Percentiles rank a stretch among this genome's conserved stretches.
Conservation (phyloP, 306 rosid species). For the Begonia peltatifolia region DNA sequence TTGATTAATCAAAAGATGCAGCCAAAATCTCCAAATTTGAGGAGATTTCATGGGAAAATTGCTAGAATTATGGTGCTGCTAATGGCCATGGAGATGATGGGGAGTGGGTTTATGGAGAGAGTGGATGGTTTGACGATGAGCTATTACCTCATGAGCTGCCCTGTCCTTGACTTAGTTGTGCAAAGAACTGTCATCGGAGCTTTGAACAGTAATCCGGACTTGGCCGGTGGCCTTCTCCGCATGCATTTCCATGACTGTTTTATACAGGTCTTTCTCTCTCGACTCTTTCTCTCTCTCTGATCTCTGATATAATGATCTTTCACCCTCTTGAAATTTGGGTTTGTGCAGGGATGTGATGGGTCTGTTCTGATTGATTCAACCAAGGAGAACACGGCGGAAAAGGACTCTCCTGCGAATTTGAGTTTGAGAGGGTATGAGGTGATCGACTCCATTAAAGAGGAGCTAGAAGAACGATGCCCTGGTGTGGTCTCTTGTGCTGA, state of each 20-base stretch:
- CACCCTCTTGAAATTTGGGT: not conserved
- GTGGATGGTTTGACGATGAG: conserved; percentile 37
- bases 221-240: conserved; percentile 59
- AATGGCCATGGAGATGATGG: not conserved
- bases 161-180: conserved; percentile 33
- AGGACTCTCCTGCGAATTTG: conserved; percentile 83
- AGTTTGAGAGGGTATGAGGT: conserved; percentile 72
- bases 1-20: too few relatives aligned
- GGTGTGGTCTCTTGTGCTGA: conserved; percentile 94
- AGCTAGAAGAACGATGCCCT: conserved; percentile 57
- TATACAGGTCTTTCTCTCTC: conserved; percentile 29
- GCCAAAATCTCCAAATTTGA: too few relatives aligned
- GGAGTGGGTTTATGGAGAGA: not conserved
- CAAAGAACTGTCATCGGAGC: conserved; percentile 33
- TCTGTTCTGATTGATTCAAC: conserved; percentile 74
- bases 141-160: conserved; percentile 45
- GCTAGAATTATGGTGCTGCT: not conserved
- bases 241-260: conserved; percentile 90
- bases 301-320: conserved; percentile 1
- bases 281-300: not conserved
- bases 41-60: not conserved
- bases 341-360: conserved; percentile 70
- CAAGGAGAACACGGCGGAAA: conserved; percentile 57
- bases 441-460: conserved; percentile 60
- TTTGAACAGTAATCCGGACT: conserved; percentile 41